phyloP scores from a whole-genome alignment of 164 flowering plant genomes.

The Warburgia ugandensis region DNA sequence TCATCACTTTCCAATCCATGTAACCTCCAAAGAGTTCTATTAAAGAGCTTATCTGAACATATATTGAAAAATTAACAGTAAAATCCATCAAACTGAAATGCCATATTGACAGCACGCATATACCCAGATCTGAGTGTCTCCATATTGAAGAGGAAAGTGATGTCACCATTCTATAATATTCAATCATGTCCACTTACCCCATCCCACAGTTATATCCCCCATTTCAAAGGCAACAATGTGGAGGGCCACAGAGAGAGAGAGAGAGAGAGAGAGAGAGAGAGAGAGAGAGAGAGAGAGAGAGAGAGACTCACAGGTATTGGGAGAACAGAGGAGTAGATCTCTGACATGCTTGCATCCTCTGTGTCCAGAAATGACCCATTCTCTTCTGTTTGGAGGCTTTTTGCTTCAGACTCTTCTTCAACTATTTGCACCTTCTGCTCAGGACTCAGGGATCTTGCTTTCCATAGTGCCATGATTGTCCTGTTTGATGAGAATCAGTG shows the following conservation, averaged over 20 bases:
- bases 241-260: not conserved
- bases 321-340: slow-evolving; percentile 53
- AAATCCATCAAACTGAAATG: not conserved
- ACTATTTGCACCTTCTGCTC: slow-evolving; percentile 89
- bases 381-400: slow-evolving; percentile 66
- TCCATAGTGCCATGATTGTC: slow-evolving; percentile 96
- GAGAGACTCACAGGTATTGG: slow-evolving; percentile 61
- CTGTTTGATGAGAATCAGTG: slow-evolving; percentile 41
- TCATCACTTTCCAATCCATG: slow-evolving; percentile 68
- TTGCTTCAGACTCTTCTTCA: slow-evolving; percentile 70
- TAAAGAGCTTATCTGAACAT: slow-evolving; percentile 41
- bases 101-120: too few relatives aligned
- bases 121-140: too few relatives aligned
- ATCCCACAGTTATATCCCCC: too few relatives aligned
- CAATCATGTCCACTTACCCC: too few relatives aligned
- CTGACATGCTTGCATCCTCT: slow-evolving; percentile 74
- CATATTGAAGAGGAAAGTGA: too few relatives aligned
- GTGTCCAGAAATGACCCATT: slow-evolving; percentile 62
- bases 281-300: slow-evolving; percentile 23
- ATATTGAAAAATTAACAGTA: too few relatives aligned
- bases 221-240: too few relatives aligned
- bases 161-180: too few relatives aligned
- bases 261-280: slow-evolving; percentile 15
- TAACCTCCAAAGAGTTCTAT: slow-evolving; percentile 80
- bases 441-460: slow-evolving; percentile 74